These are phyloP conservation scores for Plasmodium vinckei DNA, from an alignment of 169 alveolate species.

Conservation along the genomic window DNA sequence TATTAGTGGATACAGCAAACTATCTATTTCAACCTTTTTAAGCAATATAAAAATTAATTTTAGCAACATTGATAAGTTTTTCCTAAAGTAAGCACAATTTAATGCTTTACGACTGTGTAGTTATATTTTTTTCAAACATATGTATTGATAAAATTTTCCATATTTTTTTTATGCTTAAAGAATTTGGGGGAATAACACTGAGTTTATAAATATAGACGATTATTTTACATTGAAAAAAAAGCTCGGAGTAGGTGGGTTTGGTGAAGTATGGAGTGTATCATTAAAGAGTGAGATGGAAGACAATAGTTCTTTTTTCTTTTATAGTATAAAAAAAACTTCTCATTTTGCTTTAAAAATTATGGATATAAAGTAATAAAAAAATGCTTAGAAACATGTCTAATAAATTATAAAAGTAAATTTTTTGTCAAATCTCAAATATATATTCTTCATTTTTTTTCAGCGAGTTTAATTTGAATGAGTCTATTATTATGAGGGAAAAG, in stretches of 20 bases:
- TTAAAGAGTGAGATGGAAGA: slow-evolving; percentile 6
- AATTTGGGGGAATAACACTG: slow-evolving; percentile 31
- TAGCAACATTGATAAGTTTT: slow-evolving; percentile 27
- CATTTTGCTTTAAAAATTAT: slow-evolving; percentile 52
- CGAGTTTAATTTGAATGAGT: slow-evolving; percentile 65
- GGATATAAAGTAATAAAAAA: slow-evolving; percentile 54
- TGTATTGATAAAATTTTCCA: too few relatives aligned
- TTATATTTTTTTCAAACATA: too few relatives aligned
- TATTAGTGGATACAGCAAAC: slow-evolving; percentile 15
- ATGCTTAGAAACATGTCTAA: neutral
- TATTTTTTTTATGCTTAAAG: slow-evolving; percentile 5
- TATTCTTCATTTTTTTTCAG: slow-evolving; percentile 4
- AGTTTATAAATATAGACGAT: slow-evolving; percentile 40
- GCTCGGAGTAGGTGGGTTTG: slow-evolving; percentile 62
- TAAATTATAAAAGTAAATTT: neutral
- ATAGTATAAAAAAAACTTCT: slow-evolving; percentile 32
- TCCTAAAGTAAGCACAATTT: slow-evolving; percentile 16
- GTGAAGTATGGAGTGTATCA: slow-evolving; percentile 69
- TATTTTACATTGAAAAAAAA: slow-evolving; percentile 24
- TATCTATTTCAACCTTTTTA: slow-evolving; percentile 26
- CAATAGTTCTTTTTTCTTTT: slow-evolving; percentile 40
- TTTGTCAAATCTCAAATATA: neutral
- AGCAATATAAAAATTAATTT: slow-evolving; percentile 30
- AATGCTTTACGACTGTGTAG: too few relatives aligned
- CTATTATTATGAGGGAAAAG: slow-evolving; percentile 62